Conservation (phyloP, 371 early-diverging fungal species). For the Ordospora colligata region DNA sequence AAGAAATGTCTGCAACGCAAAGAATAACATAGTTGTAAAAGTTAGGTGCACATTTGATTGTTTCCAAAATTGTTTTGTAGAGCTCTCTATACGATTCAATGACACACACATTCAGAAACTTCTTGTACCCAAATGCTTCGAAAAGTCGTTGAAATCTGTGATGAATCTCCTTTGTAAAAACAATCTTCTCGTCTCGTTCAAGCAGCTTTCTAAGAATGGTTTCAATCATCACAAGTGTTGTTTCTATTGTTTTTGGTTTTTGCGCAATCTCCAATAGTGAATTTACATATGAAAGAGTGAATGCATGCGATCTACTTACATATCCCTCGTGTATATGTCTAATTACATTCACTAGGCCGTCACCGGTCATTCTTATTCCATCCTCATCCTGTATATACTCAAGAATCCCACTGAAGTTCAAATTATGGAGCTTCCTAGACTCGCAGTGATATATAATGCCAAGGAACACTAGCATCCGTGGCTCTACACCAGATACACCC, state of each 20-base stretch:
- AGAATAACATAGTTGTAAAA: constrained; percentile 22
- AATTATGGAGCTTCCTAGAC: constrained; percentile 47
- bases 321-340: constrained; percentile 22
- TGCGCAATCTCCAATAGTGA: background rate
- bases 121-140: background rate
- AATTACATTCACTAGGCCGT: constrained; percentile 32
- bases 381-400: constrained; percentile 52
- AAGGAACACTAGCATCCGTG: constrained; percentile 11
- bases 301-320: background rate
- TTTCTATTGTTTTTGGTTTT: background rate
- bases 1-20: constrained; percentile 18
- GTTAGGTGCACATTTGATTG: background rate
- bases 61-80: constrained; percentile 3
- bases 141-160: background rate
- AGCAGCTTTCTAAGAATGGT: background rate
- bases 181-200: background rate
- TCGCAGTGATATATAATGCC: constrained; percentile 47
- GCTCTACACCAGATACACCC: background rate
- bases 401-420: constrained; percentile 52
- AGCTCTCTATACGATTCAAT: background rate
- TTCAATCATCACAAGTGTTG: constrained; percentile 7
- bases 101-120: background rate
- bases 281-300: constrained; percentile 10
- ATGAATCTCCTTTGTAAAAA: constrained; percentile 3
- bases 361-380: constrained; percentile 45